Evolutionary conservation across 176 grass and related monocot genomes (phyloP).

Genomic region (Aegilops tauschii): DNA sequence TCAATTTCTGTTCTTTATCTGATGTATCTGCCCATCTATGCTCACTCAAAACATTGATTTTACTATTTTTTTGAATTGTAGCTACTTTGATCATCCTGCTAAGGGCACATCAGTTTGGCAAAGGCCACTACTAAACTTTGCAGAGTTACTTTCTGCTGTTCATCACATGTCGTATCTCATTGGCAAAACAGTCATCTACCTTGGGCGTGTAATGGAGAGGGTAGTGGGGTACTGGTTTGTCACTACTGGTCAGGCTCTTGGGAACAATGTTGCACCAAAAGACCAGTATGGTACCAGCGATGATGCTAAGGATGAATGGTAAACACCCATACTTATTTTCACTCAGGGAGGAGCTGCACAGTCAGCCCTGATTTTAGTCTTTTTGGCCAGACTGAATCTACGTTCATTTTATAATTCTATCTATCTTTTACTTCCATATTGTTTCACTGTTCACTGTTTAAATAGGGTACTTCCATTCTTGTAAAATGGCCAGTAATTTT

Average conservation of each 20-base stretch:
- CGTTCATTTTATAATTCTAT: not conserved
- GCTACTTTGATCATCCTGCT: conserved; percentile 30
- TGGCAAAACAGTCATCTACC: conserved; percentile 21
- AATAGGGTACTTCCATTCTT: too few relatives aligned
- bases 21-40: conserved; percentile 1
- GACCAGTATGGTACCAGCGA: not conserved
- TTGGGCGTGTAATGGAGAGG: conserved; percentile 19
- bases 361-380: not conserved
- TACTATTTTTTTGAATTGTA: conserved; percentile 14
- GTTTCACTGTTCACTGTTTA: too few relatives aligned
- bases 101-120: conserved; percentile 22
- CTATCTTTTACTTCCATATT: too few relatives aligned
- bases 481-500: too few relatives aligned
- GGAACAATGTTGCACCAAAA: conserved; percentile 13
- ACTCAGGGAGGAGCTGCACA: not conserved
- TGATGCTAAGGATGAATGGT: conserved; percentile 36
- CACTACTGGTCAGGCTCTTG: conserved; percentile 11
- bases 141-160: conserved; percentile 17
- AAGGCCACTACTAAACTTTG: conserved; percentile 1
- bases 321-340: not conserved
- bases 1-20: not conserved
- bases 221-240: conserved; percentile 7
- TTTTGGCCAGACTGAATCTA: not conserved
- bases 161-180: conserved; percentile 3
- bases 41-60: not conserved